A percentile compares a stretch with the other conserved stretches of the same genome.
phyloP scores from a whole-genome alignment of 2,329 filamentous ascomycete genomes.

The Verticillium tricorpus region DNA sequence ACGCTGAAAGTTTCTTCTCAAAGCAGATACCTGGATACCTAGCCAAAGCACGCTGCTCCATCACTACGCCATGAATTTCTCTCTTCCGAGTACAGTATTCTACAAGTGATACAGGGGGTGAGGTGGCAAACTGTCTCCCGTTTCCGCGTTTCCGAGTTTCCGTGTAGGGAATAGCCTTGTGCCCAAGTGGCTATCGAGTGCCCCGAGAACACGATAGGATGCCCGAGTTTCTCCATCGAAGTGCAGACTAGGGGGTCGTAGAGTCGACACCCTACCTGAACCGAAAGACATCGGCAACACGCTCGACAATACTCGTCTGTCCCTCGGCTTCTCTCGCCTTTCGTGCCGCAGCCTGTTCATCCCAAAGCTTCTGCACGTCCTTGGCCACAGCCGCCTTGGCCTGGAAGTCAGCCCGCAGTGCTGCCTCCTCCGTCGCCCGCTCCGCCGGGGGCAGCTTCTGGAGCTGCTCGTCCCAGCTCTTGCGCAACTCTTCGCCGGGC shows the following conservation, averaged over 20 bases:
- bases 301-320: slow-evolving; percentile 39
- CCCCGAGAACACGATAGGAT: too few relatives aligned
- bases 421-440: slow-evolving; percentile 57
- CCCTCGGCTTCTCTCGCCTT: slow-evolving; percentile 53
- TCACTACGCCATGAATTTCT: not conserved
- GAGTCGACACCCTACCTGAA: not conserved
- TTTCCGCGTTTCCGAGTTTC: not conserved
- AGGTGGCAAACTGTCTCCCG: not conserved
- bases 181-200: not conserved
- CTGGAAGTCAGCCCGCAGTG: slow-evolving; percentile 58
- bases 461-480: slow-evolving; percentile 48
- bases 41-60: too few relatives aligned
- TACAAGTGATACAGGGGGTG: not conserved
- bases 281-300: slow-evolving; percentile 20
- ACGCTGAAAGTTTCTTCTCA: too few relatives aligned
- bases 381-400: slow-evolving; percentile 56
- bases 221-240: too few relatives aligned
- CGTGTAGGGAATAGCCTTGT: not conserved
- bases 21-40: too few relatives aligned
- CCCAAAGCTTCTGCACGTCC: slow-evolving; percentile 49
- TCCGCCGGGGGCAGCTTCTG: slow-evolving; percentile 55
- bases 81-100: not conserved
- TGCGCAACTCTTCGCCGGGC: slow-evolving; percentile 42
- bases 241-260: too few relatives aligned
- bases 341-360: slow-evolving; percentile 50